Percentiles rank a stretch among this genome's conserved stretches.
Conservation (phyloP, 768 basidiomycete species). For the Mrakia gelida region DNA sequence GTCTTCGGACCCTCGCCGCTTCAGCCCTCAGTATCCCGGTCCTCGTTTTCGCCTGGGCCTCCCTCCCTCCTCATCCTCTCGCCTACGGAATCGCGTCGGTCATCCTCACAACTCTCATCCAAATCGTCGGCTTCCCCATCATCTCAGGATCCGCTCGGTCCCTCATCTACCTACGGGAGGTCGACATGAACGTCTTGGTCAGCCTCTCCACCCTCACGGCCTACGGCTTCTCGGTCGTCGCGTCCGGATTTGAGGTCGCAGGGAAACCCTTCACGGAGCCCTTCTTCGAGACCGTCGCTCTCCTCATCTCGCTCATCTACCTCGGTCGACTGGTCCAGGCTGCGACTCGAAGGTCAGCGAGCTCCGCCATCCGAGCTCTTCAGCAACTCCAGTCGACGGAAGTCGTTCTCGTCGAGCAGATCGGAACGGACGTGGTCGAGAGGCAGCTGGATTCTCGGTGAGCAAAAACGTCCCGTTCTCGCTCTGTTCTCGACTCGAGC, state of each 20-base stretch:
- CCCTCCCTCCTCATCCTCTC: conserved; percentile 42
- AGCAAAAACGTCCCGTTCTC: not conserved
- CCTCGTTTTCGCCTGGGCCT: conserved; percentile 50
- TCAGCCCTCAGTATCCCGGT: conserved; percentile 48
- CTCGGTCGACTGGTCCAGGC: conserved; percentile 48
- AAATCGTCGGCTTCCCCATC: conserved; percentile 46
- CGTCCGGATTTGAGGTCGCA: conserved; percentile 44
- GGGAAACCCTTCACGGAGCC: conserved; percentile 43
- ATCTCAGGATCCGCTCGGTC: conserved; percentile 45
- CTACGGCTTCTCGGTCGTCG: conserved; percentile 49
- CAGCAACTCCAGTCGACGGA: conserved; percentile 43
- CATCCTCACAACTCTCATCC: conserved; percentile 48
- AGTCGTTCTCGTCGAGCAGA: conserved; percentile 42
- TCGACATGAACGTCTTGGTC: conserved; percentile 49
- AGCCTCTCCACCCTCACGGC: conserved; percentile 48
- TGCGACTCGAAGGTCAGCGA: conserved; percentile 45
- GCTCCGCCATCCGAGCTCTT: conserved; percentile 45
- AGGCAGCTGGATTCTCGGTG: not conserved
- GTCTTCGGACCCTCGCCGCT: conserved; percentile 43
- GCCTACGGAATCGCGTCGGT: conserved; percentile 47
- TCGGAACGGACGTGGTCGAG: not conserved
- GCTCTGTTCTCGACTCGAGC: not conserved
- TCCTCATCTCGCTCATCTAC: conserved; percentile 50
- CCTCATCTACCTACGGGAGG: conserved; percentile 44
- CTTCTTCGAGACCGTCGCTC: conserved; percentile 51